phyloP scores from a whole-genome alignment of 345 rosid species.

The Physaria fendleri region DNA sequence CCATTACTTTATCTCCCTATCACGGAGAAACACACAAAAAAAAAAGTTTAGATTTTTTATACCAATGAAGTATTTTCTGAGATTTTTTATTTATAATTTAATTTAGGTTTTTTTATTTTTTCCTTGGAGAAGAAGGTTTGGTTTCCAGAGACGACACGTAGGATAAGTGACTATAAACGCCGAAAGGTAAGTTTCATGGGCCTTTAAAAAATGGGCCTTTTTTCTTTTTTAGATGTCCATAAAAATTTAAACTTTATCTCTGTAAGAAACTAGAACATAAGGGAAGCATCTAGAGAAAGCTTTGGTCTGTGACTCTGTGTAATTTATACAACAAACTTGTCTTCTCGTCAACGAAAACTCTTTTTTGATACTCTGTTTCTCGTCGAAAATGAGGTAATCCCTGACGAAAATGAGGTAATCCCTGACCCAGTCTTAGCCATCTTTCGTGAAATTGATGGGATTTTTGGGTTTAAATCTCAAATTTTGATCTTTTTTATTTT shows the following conservation, averaged over 20 bases:
- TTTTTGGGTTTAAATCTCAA: background rate
- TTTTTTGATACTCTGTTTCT: background rate
- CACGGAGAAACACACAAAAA: background rate
- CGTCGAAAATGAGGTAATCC: slow-evolving; percentile 7
- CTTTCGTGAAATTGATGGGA: background rate
- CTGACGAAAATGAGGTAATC: slow-evolving; percentile 17
- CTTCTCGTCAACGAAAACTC: background rate
- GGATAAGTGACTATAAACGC: background rate
- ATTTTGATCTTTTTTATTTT: background rate
- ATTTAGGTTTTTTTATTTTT: slow-evolving; percentile 4
- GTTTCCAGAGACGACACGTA: background rate
- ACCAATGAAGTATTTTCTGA: background rate
- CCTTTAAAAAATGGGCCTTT: background rate
- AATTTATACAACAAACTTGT: background rate
- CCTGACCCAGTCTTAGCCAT: background rate
- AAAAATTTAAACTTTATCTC: background rate
- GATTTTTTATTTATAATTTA: background rate
- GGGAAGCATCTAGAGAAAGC: slow-evolving; percentile 12
- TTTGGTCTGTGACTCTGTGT: background rate
- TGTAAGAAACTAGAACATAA: slow-evolving; percentile 6
- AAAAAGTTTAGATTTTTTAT: background rate
- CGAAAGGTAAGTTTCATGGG: background rate
- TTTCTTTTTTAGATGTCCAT: background rate
- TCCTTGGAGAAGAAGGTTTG: slow-evolving; percentile 23
- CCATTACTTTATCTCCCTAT: slow-evolving; percentile 13